phyloP scores from a whole-genome alignment of 225 moss, liverwort and hornwort species.

The Sphagnum contortum region DNA sequence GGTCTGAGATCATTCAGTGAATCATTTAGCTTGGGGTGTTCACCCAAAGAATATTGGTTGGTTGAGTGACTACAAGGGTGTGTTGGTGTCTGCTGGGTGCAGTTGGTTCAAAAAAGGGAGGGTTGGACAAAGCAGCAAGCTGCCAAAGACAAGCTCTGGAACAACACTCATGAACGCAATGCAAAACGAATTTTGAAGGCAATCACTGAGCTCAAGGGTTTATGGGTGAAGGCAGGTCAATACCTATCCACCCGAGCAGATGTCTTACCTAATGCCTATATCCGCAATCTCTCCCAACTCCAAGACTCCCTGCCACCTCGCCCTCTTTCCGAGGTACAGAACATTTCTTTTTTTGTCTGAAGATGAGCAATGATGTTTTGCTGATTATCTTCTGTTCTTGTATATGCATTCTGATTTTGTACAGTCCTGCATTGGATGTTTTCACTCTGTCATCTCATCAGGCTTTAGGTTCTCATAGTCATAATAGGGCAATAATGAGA shows the following conservation, averaged over 20 bases:
- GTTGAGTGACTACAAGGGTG: too few species aligned
- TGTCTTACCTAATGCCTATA: conserved; percentile 82
- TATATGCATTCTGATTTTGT: neutral
- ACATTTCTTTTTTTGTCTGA: neutral
- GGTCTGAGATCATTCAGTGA: too few species aligned
- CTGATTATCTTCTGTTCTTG: neutral
- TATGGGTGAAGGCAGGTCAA: conserved; percentile 98
- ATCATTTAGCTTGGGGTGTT: too few species aligned
- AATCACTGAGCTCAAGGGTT: conserved; percentile 59
- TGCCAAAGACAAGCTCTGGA: conserved; percentile 53
- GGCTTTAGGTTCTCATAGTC: too few species aligned
- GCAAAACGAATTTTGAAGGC: conserved; percentile 61
- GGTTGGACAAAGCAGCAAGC: conserved; percentile 57
- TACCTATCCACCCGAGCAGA: conserved; percentile 96
- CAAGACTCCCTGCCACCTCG: conserved; percentile 95
- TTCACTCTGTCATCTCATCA: too few species aligned
- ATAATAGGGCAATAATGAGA: too few species aligned
- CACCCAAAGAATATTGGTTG: too few species aligned
- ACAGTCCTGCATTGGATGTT: neutral
- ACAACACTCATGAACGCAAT: conserved; percentile 72
- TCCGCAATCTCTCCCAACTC: conserved; percentile 62
- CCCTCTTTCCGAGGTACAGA: conserved; percentile 56
- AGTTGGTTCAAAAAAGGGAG: conserved; percentile 80
- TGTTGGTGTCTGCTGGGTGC: conserved; percentile 6
- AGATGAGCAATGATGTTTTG: too few species aligned